These are phyloP conservation scores for Lepiota venenata DNA, from an alignment of 768 basidiomycete species.

Conservation along the genomic window DNA sequence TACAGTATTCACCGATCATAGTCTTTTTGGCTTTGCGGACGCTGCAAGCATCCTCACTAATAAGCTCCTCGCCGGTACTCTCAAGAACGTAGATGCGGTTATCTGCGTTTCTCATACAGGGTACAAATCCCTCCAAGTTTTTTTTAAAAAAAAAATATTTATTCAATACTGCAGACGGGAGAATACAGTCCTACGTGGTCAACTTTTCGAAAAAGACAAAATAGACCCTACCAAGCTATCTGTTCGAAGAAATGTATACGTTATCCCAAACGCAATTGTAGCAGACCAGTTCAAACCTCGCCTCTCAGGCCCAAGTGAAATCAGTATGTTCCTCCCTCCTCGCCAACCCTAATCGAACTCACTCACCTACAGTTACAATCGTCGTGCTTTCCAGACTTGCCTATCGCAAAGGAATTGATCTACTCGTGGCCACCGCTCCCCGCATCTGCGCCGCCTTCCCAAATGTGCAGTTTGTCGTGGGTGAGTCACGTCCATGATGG, in stretches of 20 bases:
- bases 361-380: constrained; percentile 69
- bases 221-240: constrained; percentile 39
- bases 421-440: constrained; percentile 90
- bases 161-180: constrained; percentile 66
- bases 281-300: constrained; percentile 82
- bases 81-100: constrained; percentile 90
- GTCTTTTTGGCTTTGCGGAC: constrained; percentile 94
- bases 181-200: constrained; percentile 89
- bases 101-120: constrained; percentile 98
- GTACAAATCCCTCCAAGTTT: constrained; percentile 37
- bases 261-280: constrained; percentile 91
- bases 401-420: constrained; percentile 95
- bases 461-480: constrained; percentile 85
- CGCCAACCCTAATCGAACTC: not conserved
- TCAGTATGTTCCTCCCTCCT: constrained; percentile 41
- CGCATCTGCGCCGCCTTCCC: constrained; percentile 84
- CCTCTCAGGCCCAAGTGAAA: constrained; percentile 43
- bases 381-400: constrained; percentile 88
- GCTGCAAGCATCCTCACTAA: constrained; percentile 97
- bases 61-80: constrained; percentile 83
- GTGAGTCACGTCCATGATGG: constrained; percentile 31
- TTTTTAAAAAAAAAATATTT: too few relatives aligned
- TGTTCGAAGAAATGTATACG: constrained; percentile 67
- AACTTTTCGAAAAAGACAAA: constrained; percentile 57
- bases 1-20: constrained; percentile 96